These are phyloP conservation scores for Serendipita vermifera DNA, from an alignment of 768 basidiomycete species.

Conservation along the genomic window DNA sequence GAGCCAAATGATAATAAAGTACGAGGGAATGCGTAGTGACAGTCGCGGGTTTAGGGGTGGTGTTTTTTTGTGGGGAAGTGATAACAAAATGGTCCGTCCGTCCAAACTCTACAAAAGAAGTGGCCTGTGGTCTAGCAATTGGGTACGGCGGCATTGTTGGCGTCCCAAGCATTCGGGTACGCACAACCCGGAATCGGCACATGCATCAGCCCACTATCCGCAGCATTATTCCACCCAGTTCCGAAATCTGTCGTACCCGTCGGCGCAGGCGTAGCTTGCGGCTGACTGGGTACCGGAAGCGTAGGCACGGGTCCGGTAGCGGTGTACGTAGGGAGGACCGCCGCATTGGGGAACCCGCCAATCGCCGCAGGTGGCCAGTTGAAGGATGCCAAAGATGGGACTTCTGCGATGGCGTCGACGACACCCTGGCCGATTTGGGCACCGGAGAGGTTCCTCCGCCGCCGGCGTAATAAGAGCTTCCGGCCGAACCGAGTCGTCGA, in stretches of 20 bases:
- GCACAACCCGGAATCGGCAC: background rate
- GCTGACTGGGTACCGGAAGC: constrained; percentile 18
- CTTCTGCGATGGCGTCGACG: constrained; percentile 19
- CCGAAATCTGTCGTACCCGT: background rate
- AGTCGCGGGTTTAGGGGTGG: too few species aligned
- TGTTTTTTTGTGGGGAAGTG: too few species aligned
- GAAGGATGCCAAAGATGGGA: background rate
- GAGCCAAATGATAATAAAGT: too few species aligned
- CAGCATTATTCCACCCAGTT: background rate
- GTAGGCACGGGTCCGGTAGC: constrained; percentile 23
- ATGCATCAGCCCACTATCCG: background rate
- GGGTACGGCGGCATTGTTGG: too few species aligned
- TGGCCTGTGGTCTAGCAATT: too few species aligned
- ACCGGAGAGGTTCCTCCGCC: constrained; percentile 15
- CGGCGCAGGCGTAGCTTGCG: background rate
- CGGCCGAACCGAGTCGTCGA: constrained; percentile 18
- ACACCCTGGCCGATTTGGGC: constrained; percentile 23
- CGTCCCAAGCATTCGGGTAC: background rate
- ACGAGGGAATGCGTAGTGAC: too few species aligned
- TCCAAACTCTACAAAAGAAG: too few species aligned
- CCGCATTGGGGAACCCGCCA: constrained; percentile 6
- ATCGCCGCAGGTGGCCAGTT: constrained; percentile 10
- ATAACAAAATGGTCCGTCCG: too few species aligned
- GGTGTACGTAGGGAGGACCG: constrained; percentile 23
- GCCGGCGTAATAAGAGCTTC: constrained; percentile 3